phyloP scores from a whole-genome alignment of 2,329 filamentous ascomycete genomes.

The Parascedosporium putredinis region DNA sequence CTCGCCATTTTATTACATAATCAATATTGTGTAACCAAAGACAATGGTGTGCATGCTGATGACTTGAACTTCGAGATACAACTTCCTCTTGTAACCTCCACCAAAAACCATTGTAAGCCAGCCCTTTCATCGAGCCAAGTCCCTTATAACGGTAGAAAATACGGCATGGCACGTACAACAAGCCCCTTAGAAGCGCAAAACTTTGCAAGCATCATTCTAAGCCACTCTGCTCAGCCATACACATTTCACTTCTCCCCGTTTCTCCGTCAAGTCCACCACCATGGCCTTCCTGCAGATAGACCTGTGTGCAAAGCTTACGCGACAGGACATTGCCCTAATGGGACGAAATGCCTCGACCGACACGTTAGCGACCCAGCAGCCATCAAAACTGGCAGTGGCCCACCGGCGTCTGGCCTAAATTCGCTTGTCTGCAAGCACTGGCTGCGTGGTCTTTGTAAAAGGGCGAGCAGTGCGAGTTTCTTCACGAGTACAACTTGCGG shows the following conservation, averaged over 20 bases:
- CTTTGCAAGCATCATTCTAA: conserved; percentile 38
- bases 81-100: too few relatives aligned
- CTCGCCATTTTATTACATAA: too few relatives aligned
- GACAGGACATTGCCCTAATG: conserved; percentile 77
- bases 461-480: conserved; percentile 90
- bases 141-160: too few relatives aligned
- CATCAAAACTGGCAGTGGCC: conserved; percentile 17
- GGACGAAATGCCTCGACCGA: conserved; percentile 74
- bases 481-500: conserved; percentile 96
- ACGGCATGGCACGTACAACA: conserved; percentile 9
- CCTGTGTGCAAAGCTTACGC: conserved; percentile 81
- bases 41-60: too few relatives aligned
- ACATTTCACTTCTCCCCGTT: conserved; percentile 81
- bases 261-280: conserved; percentile 71
- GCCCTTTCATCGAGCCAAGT: neutral
- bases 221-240: conserved; percentile 46
- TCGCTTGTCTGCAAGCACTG: conserved; percentile 97
- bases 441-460: conserved; percentile 97
- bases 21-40: too few relatives aligned
- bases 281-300: conserved; percentile 67
- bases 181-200: conserved; percentile 17
- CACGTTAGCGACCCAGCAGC: conserved; percentile 45
- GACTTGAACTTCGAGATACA: too few relatives aligned
- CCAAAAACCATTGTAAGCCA: too few relatives aligned
- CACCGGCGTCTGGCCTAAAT: conserved; percentile 49